Evolutionary conservation across 306 rosid genomes (phyloP), one percentile per base, ranked within the genome.

Genomic region (Arachis hypogaea): DNA sequence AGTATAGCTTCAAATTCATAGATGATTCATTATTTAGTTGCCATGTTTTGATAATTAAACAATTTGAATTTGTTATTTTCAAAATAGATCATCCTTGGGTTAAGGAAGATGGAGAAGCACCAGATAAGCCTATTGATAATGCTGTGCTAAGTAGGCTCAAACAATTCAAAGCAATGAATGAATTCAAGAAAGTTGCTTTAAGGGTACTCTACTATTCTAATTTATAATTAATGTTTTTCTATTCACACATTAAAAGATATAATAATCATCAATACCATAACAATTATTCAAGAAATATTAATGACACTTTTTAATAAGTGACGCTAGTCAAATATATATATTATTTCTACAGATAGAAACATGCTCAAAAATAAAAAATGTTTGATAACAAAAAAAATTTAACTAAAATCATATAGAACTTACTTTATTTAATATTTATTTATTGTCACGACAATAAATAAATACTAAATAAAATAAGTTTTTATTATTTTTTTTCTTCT

Each of bases 91-190:
- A 87, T 71, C 88, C 90, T 38, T 91, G 97, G 97, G 84, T 91
- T 77, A 91, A 81, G 89, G 95, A 91, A 77, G 95, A 68, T 5
- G 83, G 83, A 14, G 83, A 79, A 73, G 79, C 83, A 52, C 75
- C 83, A 7, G 83, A 79, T 63, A 84, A 82, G 42, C 97, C 97
- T 57, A 90, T 91, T 59, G 94, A 91, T 73, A 89, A 92, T 47
- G 93, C 93, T 47, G 98, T 92, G 65, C 69, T 89, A 43, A 88
- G 73, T 67, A 88, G 92, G 85, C 93, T 92, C 87, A 92, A 92
- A 67, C 98, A 89, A 51, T 92, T 92, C 77, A 86, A 81, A 78
- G 98, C 98, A 64, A 75, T 80, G 80, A 80, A 75, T 73, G 73
- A 80, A 69, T 80, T 80, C 60, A 80, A 80, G 84, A 80, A 80